Conservation (phyloP, 2,329 filamentous ascomycete species). For the Thelonectria blattea region DNA sequence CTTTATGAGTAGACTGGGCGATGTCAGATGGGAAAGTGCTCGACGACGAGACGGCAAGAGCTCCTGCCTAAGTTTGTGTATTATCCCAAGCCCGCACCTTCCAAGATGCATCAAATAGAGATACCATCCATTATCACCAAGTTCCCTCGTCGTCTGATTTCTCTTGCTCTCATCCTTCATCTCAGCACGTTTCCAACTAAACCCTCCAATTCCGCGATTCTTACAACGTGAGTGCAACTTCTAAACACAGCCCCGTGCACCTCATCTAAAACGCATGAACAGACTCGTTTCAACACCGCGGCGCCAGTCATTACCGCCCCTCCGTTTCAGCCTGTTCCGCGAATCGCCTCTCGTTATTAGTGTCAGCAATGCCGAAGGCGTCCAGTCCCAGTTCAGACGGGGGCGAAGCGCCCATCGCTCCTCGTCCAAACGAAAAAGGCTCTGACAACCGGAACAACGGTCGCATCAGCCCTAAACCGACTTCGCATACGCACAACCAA, state of each 20-base stretch:
- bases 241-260: neutral
- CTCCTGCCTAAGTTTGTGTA: neutral
- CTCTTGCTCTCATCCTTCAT: neutral
- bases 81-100: too few relatives aligned
- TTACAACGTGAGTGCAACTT: neutral
- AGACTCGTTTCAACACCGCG: slow-evolving; percentile 10
- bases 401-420: neutral
- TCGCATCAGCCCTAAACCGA: neutral
- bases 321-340: neutral
- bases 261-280: slow-evolving; percentile 7
- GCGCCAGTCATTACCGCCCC: neutral
- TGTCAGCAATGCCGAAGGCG: slow-evolving; percentile 1
- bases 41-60: neutral
- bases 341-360: neutral
- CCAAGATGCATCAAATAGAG: too few relatives aligned
- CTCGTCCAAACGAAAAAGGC: neutral
- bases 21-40: neutral
- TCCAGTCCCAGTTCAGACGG: neutral
- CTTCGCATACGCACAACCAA: neutral
- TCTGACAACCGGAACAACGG: neutral
- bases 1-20: neutral
- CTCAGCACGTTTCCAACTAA: neutral
- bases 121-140: too few relatives aligned
- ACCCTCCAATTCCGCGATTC: neutral
- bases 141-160: too few relatives aligned